Evolutionary conservation across 345 rosid species (phyloP), one percentile per base, ranked within the genome.

Genomic region (Bruguiera parviflora): DNA sequence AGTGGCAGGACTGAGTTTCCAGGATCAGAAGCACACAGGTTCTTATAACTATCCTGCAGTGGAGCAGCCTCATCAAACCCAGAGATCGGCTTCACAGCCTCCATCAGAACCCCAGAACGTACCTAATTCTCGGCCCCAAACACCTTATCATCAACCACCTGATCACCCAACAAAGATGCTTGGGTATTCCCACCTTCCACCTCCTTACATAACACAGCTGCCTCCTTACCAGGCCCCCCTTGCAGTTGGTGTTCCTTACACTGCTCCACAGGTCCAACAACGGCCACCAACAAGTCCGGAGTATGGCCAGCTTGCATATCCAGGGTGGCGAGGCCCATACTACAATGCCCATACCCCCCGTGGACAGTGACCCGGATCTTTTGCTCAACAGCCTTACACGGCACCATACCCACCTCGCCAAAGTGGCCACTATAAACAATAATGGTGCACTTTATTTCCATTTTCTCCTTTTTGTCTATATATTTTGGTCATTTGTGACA

Each of bases 301-400:
- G 25, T 89, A 89, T 63, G 89, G 95, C n/a, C 95, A 89, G 63
- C 95, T 91, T 33, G 91, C 88, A 21, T 85, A 87, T 84, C 92
- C 92, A 21, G 96, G 92, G 47, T 95, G 98, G 97, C 90, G 84
- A 13, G 96, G 96, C 35, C 88, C 98, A 10, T 95, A 92, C 79
- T 86, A 90, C 81, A 88, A 85, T 73, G 84, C 86, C 39, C 93
- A 83, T 35, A 9, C 39, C 9, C 43, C 43, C 9, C 43, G 9
- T 15, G 84, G 77, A 22, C 96, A 87, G 74, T 96, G 88, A 72
- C 85, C 84, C 43, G 86, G 82, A 49, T 80, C 88, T 28, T 39
- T 58, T 73, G 90, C 97, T 21, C 87, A 88, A 62, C 96, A 96
- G 73, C 92, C 98, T 25, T 91, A 95, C 75, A 78, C 89, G 0